Percentiles rank a stretch among this genome's conserved stretches.
These are phyloP conservation scores for Botryosphaeria dothidea DNA, from an alignment of 2,329 filamentous ascomycete species.

Conservation along the genomic window DNA sequence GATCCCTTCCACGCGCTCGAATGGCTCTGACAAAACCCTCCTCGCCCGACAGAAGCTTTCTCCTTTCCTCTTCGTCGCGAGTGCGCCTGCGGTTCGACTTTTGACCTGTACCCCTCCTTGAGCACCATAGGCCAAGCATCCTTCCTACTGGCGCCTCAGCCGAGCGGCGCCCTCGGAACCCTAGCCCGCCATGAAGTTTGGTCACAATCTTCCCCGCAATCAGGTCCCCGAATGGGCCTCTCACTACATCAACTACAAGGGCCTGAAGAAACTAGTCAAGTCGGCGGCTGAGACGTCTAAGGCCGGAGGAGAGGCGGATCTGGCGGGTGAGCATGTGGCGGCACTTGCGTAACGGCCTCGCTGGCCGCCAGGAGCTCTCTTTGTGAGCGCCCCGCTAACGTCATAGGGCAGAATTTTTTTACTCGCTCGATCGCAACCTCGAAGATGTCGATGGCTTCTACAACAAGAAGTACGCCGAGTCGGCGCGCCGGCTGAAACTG, in stretches of 20 bases:
- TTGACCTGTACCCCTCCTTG: constrained; percentile 5
- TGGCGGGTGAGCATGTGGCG: constrained; percentile 71
- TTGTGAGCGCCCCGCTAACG: constrained; percentile 5
- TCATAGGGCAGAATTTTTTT: constrained; percentile 79
- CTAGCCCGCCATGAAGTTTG: constrained; percentile 46
- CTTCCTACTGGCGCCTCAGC: background rate
- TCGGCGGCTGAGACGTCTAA: constrained; percentile 66
- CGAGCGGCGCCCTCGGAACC: background rate
- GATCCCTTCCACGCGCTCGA: constrained; percentile 7
- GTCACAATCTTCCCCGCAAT: constrained; percentile 68
- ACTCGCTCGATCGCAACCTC: constrained; percentile 91
- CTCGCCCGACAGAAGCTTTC: background rate
- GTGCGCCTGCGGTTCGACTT: background rate
- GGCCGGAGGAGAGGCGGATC: constrained; percentile 72
- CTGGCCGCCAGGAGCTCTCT: background rate
- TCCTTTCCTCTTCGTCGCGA: constrained; percentile 6
- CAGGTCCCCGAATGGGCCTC: constrained; percentile 86
- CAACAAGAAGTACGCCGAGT: constrained; percentile 90
- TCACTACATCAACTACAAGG: constrained; percentile 86
- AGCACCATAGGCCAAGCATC: background rate
- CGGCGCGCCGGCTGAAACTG: constrained; percentile 78
- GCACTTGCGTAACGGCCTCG: constrained; percentile 4
- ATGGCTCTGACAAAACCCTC: constrained; percentile 11
- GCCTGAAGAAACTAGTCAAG: constrained; percentile 94
- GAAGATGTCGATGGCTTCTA: constrained; percentile 97